Percentiles rank a stretch among this genome's conserved stretches.
These are phyloP conservation scores for Antarctomyces pellizariae DNA, from an alignment of 495 filamentous ascomycete species.

Conservation along the genomic window DNA sequence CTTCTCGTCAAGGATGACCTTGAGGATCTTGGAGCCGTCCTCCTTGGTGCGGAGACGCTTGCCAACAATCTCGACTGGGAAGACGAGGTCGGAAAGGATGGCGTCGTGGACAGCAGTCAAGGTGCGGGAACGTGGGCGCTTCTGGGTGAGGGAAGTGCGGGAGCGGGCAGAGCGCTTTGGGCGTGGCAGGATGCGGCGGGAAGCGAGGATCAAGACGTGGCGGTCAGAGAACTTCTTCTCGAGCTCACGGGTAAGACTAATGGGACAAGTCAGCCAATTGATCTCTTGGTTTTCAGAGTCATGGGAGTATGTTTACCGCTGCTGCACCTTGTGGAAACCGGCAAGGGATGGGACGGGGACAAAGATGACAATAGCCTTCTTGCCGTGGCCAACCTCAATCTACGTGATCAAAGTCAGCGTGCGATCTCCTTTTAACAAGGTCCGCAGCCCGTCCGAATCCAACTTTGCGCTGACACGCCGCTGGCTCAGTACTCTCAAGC, in stretches of 20 bases:
- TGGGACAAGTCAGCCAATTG: neutral
- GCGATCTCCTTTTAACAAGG: conserved; percentile 38
- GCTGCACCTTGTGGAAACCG: conserved; percentile 95
- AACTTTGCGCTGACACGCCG: too few species aligned
- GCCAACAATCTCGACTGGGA: conserved; percentile 98
- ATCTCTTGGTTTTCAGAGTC: neutral
- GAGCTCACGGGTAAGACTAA: conserved; percentile 92
- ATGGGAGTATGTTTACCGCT: conserved; percentile 46
- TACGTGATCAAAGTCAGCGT: conserved; percentile 46
- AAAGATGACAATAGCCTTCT: conserved; percentile 99
- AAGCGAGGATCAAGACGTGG: conserved; percentile 95
- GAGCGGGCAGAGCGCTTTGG: conserved; percentile 90
- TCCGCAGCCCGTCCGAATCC: conserved; percentile 53
- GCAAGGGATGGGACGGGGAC: conserved; percentile 91
- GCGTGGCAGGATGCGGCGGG: conserved; percentile 92
- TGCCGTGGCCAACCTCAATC: conserved; percentile 99
- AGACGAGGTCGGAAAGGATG: conserved; percentile 89
- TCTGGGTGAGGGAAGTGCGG: conserved; percentile 85
- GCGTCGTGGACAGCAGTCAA: conserved; percentile 94
- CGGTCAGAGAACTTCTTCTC: conserved; percentile 99
- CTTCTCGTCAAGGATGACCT: conserved; percentile 98
- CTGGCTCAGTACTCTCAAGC: too few species aligned
- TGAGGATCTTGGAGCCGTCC: conserved; percentile 90
- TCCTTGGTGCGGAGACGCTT: conserved; percentile 93
- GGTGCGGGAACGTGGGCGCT: conserved; percentile 91